Base-by-base conservation (phyloP, 306 rosid species). In the Hylodesmum podocarpum region DNA sequence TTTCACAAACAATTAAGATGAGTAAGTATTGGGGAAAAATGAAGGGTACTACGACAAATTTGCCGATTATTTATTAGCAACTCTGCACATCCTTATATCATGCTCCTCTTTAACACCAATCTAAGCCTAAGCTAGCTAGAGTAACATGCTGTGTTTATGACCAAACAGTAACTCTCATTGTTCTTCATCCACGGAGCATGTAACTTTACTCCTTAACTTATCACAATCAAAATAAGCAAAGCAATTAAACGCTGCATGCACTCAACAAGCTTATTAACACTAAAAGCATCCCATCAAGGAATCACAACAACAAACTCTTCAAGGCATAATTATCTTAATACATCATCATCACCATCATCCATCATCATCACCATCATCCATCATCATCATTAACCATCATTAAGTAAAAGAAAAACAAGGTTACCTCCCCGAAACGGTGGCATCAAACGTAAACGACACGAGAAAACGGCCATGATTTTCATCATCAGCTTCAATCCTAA, bases 351-450 rank as follows among this genome's bases (percentile, higher is more conserved):
- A 68, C 19, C 70, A 66, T 18, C n/a, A 16, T 8, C 39, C 25
- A 53, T 15, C 33, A 76, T 15, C 61, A 75, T 64, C 58, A 68
- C 19, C 70, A 66, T 18, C n/a, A n/a, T n/a, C n/a, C n/a, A n/a
- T n/a, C n/a, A n/a, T n/a, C n/a, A n/a, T n/a, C n/a, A n/a, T n/a
- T n/a, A n/a, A 27, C 0, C 64, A 14, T n/a, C 66, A 58, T 15
- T 58, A 28, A 61, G 33, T 7, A 37, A 81, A 36, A 25, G 28
- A 19, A 34, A 46, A 14, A 27, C 19, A 14, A 18, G 1, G 4
- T 51, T 81, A 96, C 99, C 99, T 89, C 21, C 99, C 97, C 25
- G 93, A 83, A 81, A 89, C 91, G 19, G 97, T 89, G 34, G 99
- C 98, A 78, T 96, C 99, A 61, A 89, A 89, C 1, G 91, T 88